A percentile compares a stretch with the other conserved stretches of the same genome.
Evolutionary conservation across 2,329 filamentous ascomycete genomes (phyloP).

Genomic region (Epichloe glyceriae): DNA sequence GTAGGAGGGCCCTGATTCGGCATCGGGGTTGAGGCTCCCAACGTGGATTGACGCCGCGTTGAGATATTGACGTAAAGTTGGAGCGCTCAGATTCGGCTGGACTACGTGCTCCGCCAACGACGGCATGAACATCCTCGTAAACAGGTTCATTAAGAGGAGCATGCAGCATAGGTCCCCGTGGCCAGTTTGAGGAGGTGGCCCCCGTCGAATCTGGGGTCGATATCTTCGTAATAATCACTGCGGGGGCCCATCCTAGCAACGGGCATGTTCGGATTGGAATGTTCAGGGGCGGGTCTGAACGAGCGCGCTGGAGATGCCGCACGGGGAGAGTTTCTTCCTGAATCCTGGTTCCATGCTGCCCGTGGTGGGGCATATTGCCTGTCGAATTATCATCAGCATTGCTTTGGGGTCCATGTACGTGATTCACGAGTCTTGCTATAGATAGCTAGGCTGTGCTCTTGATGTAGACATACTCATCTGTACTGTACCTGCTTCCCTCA

Average conservation of each 20-base stretch:
- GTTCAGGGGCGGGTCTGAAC: conserved; percentile 21
- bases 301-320: conserved; percentile 32
- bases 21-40: conserved; percentile 52
- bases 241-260: conserved; percentile 18
- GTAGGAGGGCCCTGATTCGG: conserved; percentile 29
- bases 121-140: conserved; percentile 49
- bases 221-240: conserved; percentile 75
- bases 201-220: conserved; percentile 63
- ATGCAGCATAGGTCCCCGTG: conserved; percentile 14
- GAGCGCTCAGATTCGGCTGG: conserved; percentile 68
- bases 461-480: conserved; percentile 45
- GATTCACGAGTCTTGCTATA: too few species aligned
- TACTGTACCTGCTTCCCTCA: conserved; percentile 60
- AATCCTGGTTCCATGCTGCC: conserved; percentile 39
- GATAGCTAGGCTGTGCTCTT: neutral
- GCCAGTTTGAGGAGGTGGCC: conserved; percentile 25
- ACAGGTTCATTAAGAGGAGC: conserved; percentile 24
- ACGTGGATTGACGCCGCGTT: conserved; percentile 75
- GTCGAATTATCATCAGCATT: neutral
- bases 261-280: conserved; percentile 22
- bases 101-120: conserved; percentile 45
- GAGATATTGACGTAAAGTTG: conserved; percentile 81
- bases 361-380: conserved; percentile 43
- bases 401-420: neutral
- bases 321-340: conserved; percentile 30